Evolutionary conservation across 805 yeast genomes (phyloP), one percentile per base, ranked within the genome.

Genomic region (Grigorovia transvaalensis): DNA sequence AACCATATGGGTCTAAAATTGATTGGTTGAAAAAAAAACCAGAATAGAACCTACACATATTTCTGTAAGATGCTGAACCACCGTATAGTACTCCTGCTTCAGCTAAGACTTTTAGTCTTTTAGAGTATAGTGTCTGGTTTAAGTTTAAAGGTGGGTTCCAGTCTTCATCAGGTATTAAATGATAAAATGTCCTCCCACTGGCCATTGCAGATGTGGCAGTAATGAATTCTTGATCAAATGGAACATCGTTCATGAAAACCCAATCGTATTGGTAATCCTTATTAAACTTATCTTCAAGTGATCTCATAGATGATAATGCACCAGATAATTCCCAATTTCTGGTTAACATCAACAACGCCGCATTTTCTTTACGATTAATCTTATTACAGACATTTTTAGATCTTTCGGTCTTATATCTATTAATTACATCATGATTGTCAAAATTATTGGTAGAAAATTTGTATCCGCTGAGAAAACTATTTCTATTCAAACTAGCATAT

Each of bases 1-100:
- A 93, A 55, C 88, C 91, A 70, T 86, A 93, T 38, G 83, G 74
- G 46, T 72, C 66, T 59, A 90, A 69, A 46, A 88, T 64, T 52
- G 81, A 80, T 62, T 89, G 95, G 63, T 85, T 79, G 72, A 80
- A 91, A 71, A 93, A 93, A 65, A 76, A 86, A 0, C 98, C 97
- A 2, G 95, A 84, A 64, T 93, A 91, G 72, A 85, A 91, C 42
- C 96, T 77, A 68, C 98, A 93, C 98, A 93, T 93, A 67, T 91
- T 90, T 64, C 97, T 78, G 62, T 85, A 85, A 1, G 88, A 80
- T 56, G 71, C 66, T 1, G 85, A 79, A 33, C 71, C 76, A 1
- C 88, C 91, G 63, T 85, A 85, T 0, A 84, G 68, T 8, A 85
- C 78, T 2, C 75, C 73, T 11, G 73, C 65, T 15, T 72, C 71